These are phyloP conservation scores for Tympanopsis confertula DNA, from an alignment of 2,329 filamentous ascomycete species.

Conservation along the genomic window DNA sequence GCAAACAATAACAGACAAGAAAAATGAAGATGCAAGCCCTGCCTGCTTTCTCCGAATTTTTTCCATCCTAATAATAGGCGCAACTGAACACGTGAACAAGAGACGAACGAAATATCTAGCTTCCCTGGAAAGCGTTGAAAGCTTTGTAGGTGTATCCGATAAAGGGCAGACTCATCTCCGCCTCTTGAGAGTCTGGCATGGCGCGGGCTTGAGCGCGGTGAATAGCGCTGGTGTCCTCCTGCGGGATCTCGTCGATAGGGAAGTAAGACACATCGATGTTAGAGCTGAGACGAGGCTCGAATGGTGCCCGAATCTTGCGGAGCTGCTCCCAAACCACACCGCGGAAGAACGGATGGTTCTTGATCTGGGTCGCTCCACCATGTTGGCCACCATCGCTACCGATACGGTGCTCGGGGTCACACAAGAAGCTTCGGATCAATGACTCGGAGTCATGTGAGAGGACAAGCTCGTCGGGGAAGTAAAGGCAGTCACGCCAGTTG, in stretches of 20 bases:
- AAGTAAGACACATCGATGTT: constrained; percentile 71
- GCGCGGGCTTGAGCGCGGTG: constrained; percentile 1
- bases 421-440: constrained; percentile 61
- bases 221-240: constrained; percentile 15
- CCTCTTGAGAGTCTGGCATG: background rate
- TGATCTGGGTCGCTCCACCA: constrained; percentile 49
- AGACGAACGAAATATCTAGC: background rate
- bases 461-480: constrained; percentile 65
- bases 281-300: constrained; percentile 61
- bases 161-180: constrained; percentile 1
- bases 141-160: constrained; percentile 1
- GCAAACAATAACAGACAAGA: too few relatives aligned
- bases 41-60: too few relatives aligned
- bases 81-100: background rate
- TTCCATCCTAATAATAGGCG: too few relatives aligned
- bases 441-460: constrained; percentile 59
- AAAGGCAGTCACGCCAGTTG: constrained; percentile 64
- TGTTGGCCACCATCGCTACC: constrained; percentile 41
- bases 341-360: constrained; percentile 65
- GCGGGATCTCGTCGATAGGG: constrained; percentile 68
- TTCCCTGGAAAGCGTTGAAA: constrained; percentile 1
- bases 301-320: constrained; percentile 62
- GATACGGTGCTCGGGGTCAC: constrained; percentile 59
- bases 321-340: constrained; percentile 65
- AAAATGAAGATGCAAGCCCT: too few relatives aligned